Conservation (phyloP, 768 basidiomycete species). For the Sistotremastrum niveocremeum region DNA sequence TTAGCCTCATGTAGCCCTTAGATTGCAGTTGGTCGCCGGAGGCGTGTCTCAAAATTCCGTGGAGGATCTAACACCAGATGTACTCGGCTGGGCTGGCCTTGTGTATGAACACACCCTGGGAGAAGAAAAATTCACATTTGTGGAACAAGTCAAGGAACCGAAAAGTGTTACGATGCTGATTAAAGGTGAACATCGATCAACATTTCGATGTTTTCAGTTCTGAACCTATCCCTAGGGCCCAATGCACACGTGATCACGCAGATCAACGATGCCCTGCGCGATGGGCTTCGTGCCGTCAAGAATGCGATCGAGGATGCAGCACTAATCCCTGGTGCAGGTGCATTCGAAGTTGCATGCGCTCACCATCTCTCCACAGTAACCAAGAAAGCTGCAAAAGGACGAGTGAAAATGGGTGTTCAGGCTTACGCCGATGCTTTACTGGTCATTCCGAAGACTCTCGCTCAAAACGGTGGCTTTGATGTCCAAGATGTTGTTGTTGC, state of each 20-base stretch:
- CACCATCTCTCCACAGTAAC: constrained; percentile 65
- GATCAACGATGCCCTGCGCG: constrained; percentile 95
- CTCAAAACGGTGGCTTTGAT: constrained; percentile 91
- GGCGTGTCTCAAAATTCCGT: constrained; percentile 96
- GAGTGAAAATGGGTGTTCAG: constrained; percentile 93
- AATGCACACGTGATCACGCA: constrained; percentile 93
- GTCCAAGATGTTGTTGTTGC: constrained; percentile 91
- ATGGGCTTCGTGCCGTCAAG: constrained; percentile 92
- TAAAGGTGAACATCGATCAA: constrained; percentile 39
- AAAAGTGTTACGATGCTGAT: constrained; percentile 92
- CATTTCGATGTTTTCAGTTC: background rate
- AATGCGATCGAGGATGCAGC: constrained; percentile 87
- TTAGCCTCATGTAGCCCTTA: constrained; percentile 16
- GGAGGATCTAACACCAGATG: constrained; percentile 82
- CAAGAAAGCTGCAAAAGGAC: constrained; percentile 82
- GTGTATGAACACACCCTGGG: constrained; percentile 99
- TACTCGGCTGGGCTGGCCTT: constrained; percentile 94
- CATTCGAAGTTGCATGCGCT: constrained; percentile 90
- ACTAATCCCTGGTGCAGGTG: constrained; percentile 92
- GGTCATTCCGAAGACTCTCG: constrained; percentile 92
- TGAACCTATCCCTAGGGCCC: constrained; percentile 34
- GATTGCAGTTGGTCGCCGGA: constrained; percentile 87
- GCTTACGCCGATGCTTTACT: constrained; percentile 93
- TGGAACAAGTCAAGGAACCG: constrained; percentile 92
- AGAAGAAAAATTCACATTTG: constrained; percentile 96